Conservation (phyloP, 768 basidiomycete species). For the Rhodotorula sphaerocarpa region DNA sequence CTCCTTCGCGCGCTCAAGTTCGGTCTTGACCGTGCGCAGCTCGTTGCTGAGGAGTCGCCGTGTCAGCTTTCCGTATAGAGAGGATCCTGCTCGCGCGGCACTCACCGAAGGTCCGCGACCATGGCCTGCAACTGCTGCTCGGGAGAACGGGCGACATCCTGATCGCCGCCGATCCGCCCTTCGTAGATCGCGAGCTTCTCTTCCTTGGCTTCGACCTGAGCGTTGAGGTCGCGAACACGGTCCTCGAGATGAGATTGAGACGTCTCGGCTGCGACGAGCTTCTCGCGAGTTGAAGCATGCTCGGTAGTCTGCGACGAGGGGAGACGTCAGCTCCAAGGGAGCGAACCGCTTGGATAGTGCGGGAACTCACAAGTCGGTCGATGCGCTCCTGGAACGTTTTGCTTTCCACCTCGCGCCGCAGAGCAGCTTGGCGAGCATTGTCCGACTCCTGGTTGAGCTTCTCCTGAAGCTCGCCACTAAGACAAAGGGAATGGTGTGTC, state of each 20-base stretch:
- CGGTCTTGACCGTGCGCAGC: conserved; percentile 68
- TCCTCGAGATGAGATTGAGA: conserved; percentile 52
- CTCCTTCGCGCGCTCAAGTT: conserved; percentile 59
- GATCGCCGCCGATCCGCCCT: conserved; percentile 49
- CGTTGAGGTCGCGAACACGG: conserved; percentile 55
- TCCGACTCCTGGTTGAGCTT: conserved; percentile 71
- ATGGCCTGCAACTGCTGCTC: conserved; percentile 77
- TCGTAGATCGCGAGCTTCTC: conserved; percentile 85
- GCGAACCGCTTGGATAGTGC: background rate
- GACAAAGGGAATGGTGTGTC: too few relatives aligned
- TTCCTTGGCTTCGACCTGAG: conserved; percentile 62
- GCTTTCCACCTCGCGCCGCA: conserved; percentile 71
- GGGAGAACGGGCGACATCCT: conserved; percentile 45
- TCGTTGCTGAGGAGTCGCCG: conserved; percentile 50
- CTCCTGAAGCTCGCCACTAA: conserved; percentile 64
- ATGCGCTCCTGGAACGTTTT: conserved; percentile 65
- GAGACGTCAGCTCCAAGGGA: background rate
- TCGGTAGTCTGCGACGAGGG: conserved; percentile 12
- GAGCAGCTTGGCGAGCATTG: conserved; percentile 57
- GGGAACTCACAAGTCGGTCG: conserved; percentile 61
- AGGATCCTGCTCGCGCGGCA: background rate
- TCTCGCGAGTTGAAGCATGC: conserved; percentile 62
- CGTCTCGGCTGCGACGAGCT: conserved; percentile 39
- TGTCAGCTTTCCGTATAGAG: background rate
- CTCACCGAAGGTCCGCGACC: conserved; percentile 73